Percentiles rank a stretch among this genome's conserved stretches.
Evolutionary conservation across 768 basidiomycete species (phyloP).

Genomic region (Cytidiella melzeri): DNA sequence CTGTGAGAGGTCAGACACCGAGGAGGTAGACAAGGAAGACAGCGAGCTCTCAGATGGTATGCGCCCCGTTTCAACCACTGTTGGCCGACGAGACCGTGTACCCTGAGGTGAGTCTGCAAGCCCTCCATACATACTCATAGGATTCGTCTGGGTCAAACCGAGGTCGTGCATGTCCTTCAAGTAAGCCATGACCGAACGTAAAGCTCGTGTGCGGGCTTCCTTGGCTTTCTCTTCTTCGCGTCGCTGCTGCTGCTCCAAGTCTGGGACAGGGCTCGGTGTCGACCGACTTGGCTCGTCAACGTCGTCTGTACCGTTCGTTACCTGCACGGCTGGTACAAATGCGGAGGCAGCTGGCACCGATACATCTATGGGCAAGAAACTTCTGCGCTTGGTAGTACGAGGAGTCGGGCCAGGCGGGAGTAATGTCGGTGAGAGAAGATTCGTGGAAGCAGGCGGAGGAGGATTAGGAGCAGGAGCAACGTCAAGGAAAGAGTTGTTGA

Average conservation of each 20-base stretch:
- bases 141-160: slow-evolving; percentile 52
- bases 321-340: slow-evolving; percentile 48
- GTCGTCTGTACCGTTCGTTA: slow-evolving; percentile 32
- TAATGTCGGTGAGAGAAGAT: slow-evolving; percentile 28
- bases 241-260: slow-evolving; percentile 43
- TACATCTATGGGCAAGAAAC: slow-evolving; percentile 82
- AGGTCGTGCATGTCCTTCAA: slow-evolving; percentile 94
- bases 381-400: slow-evolving; percentile 66
- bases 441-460: slow-evolving; percentile 11
- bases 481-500: neutral
- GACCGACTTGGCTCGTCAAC: slow-evolving; percentile 23
- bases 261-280: slow-evolving; percentile 39
- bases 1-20: slow-evolving; percentile 38
- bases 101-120: slow-evolving; percentile 35
- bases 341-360: slow-evolving; percentile 60
- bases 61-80: slow-evolving; percentile 52
- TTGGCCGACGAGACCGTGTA: slow-evolving; percentile 59
- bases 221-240: slow-evolving; percentile 67
- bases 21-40: slow-evolving; percentile 39
- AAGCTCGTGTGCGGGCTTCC: slow-evolving; percentile 71
- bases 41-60: slow-evolving; percentile 41
- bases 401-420: slow-evolving; percentile 36
- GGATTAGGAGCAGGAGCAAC: slow-evolving; percentile 3
- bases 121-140: slow-evolving; percentile 53
- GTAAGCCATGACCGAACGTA: slow-evolving; percentile 93